These are phyloP conservation scores for Colletotrichum chrysophilum DNA, from an alignment of 2,329 filamentous ascomycete genomes.

Conservation along the genomic window DNA sequence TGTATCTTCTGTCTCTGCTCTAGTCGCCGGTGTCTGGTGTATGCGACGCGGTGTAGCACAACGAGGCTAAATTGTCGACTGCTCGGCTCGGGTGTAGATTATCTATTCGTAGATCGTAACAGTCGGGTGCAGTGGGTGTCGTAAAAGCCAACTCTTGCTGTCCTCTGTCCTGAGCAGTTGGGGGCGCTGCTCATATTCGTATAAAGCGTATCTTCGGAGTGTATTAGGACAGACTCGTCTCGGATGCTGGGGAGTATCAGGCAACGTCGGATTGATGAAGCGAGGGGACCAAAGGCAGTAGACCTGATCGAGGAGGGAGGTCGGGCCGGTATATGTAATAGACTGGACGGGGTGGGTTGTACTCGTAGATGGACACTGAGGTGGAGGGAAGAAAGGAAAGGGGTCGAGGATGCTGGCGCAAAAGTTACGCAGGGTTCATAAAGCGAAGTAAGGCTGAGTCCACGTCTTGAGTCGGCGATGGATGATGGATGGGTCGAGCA, in stretches of 20 bases:
- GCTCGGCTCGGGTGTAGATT: background rate
- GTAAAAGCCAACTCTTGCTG: conserved; percentile 23
- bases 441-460: conserved; percentile 19
- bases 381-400: background rate
- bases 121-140: conserved; percentile 6
- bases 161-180: conserved; percentile 23
- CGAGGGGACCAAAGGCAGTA: background rate
- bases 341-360: background rate
- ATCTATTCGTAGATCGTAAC: conserved; percentile 13
- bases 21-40: background rate
- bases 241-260: background rate
- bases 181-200: conserved; percentile 25
- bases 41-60: background rate
- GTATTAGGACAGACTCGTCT: background rate
- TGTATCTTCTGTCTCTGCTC: background rate
- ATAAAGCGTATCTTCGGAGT: background rate
- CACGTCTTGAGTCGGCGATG: background rate
- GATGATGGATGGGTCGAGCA: background rate
- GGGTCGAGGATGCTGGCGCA: background rate
- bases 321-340: conserved; percentile 20
- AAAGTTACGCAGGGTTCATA: conserved; percentile 6
- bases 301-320: background rate
- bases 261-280: conserved; percentile 1
- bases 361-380: background rate
- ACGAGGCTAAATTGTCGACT: background rate